phyloP scores from a whole-genome alignment of 805 yeast genomes.

The Brettanomyces naardenensis region DNA sequence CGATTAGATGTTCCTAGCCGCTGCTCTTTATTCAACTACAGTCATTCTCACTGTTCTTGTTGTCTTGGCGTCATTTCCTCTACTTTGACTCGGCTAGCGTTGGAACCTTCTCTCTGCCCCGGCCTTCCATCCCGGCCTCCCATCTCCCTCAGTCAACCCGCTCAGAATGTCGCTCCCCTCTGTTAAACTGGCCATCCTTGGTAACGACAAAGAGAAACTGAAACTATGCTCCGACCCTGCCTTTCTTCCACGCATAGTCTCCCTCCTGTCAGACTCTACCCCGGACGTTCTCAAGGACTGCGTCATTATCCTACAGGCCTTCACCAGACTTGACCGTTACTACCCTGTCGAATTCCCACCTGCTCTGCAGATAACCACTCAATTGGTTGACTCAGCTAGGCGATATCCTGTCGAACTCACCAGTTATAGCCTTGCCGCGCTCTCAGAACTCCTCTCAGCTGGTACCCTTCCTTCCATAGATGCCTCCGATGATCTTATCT shows the following conservation, averaged over 20 bases:
- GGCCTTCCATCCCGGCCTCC: no score
- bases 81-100: no score
- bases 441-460: neutral
- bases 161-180: no score
- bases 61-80: no score
- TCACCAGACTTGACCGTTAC: neutral
- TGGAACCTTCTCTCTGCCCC: no score
- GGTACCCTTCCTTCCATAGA: neutral
- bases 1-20: no score
- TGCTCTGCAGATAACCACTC: neutral
- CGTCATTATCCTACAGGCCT: conserved; percentile 12
- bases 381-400: neutral
- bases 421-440: neutral
- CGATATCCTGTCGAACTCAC: neutral
- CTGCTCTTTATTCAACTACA: no score
- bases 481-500: neutral
- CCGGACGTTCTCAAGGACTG: neutral
- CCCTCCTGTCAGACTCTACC: no score
- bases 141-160: no score
- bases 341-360: neutral
- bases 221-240: conserved; percentile 1
- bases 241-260: neutral
- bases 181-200: conserved; percentile 13
- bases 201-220: conserved; percentile 24
- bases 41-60: no score